A percentile compares a stretch with the other conserved stretches of the same genome.
Conservation (phyloP, 2,329 filamentous ascomycete species). For the Allantophomopsis lycopodina region DNA sequence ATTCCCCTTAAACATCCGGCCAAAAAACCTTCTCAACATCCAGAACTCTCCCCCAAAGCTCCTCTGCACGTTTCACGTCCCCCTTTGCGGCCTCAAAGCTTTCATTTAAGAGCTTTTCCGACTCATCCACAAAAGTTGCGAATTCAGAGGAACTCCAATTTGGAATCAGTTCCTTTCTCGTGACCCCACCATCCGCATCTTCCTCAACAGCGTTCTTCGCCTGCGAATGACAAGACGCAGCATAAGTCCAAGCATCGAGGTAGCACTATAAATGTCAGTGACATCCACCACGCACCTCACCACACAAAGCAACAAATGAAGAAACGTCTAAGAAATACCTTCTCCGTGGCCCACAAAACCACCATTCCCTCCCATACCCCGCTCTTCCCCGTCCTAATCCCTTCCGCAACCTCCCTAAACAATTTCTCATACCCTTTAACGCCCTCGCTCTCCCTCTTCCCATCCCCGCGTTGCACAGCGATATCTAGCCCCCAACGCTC, state of each 20-base stretch:
- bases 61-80: too few species aligned
- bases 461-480: not conserved
- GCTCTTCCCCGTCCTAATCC: not conserved
- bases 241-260: constrained; percentile 43
- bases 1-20: too few species aligned
- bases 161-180: constrained; percentile 50
- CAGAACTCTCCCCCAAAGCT: too few species aligned
- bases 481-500: constrained; percentile 42
- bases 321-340: constrained; percentile 8
- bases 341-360: constrained; percentile 68
- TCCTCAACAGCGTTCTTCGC: constrained; percentile 20
- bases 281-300: too few species aligned
- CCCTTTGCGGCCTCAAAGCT: constrained; percentile 25
- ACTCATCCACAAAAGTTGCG: constrained; percentile 37
- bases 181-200: constrained; percentile 49
- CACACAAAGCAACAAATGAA: too few species aligned
- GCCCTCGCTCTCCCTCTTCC: constrained; percentile 24
- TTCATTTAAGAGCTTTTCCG: constrained; percentile 40
- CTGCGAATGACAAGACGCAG: constrained; percentile 18
- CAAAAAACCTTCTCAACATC: too few species aligned
- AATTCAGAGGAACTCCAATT: constrained; percentile 56
- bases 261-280: constrained; percentile 25
- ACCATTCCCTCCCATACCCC: constrained; percentile 48
- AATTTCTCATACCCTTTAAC: constrained; percentile 28
- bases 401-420: constrained; percentile 32